These are phyloP conservation scores for Sporothrix dimorphospora DNA, from an alignment of 2,329 filamentous ascomycete genomes.

Conservation along the genomic window DNA sequence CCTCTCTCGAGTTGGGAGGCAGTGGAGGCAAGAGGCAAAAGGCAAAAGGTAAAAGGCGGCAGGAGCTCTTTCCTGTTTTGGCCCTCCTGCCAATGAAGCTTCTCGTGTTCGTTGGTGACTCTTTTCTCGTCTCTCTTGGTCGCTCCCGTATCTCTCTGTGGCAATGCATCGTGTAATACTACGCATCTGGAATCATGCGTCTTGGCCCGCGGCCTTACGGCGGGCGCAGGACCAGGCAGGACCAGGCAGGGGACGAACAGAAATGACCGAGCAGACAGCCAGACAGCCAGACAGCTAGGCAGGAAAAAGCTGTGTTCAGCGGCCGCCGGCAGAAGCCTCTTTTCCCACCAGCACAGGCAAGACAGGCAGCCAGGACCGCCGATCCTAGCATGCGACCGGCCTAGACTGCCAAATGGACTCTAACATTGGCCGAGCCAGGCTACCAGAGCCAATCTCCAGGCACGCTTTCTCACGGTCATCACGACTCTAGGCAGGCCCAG, in stretches of 20 bases:
- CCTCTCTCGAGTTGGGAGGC: not conserved
- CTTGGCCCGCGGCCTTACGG: no score
- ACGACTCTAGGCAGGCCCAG: not conserved
- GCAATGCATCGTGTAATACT: conserved; percentile 7
- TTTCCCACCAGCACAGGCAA: not conserved
- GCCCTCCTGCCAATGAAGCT: not conserved
- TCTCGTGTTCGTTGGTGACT: not conserved
- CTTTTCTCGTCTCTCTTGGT: not conserved
- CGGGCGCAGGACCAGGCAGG: no score
- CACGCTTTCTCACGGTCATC: not conserved
- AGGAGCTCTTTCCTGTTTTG: no score
- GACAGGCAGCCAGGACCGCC: not conserved
- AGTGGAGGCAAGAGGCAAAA: not conserved
- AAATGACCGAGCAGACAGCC: no score
- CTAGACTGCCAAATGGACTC: not conserved
- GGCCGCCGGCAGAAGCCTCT: no score
- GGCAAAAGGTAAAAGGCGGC: no score
- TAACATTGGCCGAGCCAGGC: not conserved
- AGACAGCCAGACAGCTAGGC: not conserved
- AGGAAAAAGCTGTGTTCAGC: no score
- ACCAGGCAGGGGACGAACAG: no score
- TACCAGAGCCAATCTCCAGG: conserved; percentile 2
- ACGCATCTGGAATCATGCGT: no score
- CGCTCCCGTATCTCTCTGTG: not conserved
- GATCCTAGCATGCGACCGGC: not conserved